phyloP scores from a whole-genome alignment of 768 basidiomycete species.

The Serendipita sp. region DNA sequence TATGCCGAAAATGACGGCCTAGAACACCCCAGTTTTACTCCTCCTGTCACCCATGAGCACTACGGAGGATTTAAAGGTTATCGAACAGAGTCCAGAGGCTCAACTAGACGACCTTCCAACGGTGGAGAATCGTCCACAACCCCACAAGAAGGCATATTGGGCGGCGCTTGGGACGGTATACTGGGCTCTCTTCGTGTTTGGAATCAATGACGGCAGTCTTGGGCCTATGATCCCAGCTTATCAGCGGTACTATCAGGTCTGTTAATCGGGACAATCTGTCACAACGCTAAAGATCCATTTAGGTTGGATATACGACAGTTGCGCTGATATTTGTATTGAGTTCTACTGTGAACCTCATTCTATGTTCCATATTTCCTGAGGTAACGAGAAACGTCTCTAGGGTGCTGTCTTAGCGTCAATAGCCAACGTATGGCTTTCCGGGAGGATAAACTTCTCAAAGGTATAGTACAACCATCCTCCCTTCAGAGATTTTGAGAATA shows the following conservation, averaged over 20 bases:
- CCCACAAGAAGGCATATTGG: neutral
- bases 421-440: neutral
- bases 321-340: constrained; percentile 29
- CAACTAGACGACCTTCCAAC: too few species aligned
- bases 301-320: constrained; percentile 26
- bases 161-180: neutral
- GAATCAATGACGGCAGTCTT: neutral
- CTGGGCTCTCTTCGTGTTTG: neutral
- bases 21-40: too few species aligned
- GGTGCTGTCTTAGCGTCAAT: neutral
- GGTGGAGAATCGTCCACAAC: too few species aligned
- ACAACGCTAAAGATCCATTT: neutral
- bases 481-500: neutral
- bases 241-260: neutral
- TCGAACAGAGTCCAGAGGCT: too few species aligned
- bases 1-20: too few species aligned
- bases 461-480: neutral
- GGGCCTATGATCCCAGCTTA: neutral
- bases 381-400: neutral
- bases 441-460: constrained; percentile 1
- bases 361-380: neutral
- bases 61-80: too few species aligned
- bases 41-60: too few species aligned
- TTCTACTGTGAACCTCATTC: constrained; percentile 19
- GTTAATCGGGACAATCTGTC: neutral